Percentiles rank a stretch among this genome's conserved stretches.
These are phyloP conservation scores for Colletotrichum lupini DNA, from an alignment of 2,329 filamentous ascomycete species.

Conservation along the genomic window DNA sequence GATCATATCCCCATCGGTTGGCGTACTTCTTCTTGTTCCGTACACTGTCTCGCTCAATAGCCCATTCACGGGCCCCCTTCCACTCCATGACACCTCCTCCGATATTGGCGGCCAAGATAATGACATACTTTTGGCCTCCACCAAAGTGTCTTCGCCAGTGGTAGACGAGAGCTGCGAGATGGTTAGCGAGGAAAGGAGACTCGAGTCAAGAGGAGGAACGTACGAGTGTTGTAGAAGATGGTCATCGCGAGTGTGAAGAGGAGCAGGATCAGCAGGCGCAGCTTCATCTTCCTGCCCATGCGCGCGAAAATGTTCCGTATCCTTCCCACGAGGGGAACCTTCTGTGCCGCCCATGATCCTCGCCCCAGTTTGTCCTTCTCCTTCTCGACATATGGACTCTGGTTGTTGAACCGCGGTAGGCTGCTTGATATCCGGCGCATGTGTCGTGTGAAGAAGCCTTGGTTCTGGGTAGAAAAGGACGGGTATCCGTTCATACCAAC, in stretches of 20 bases:
- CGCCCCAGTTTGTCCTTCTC: conserved; percentile 83
- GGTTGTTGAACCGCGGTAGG: conserved; percentile 76
- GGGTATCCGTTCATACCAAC: conserved; percentile 80
- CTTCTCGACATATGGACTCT: conserved; percentile 74
- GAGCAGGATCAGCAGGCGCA: conserved; percentile 69
- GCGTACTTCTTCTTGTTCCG: conserved; percentile 94
- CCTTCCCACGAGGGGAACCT: conserved; percentile 58
- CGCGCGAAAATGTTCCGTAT: conserved; percentile 58
- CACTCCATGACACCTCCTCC: conserved; percentile 99
- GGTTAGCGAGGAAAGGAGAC: conserved; percentile 40
- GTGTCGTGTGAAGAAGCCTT: conserved; percentile 88
- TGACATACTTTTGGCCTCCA: conserved; percentile 90
- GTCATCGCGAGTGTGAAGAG: conserved; percentile 70
- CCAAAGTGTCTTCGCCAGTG: conserved; percentile 82
- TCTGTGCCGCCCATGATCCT: conserved; percentile 63
- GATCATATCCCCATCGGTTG: conserved; percentile 88
- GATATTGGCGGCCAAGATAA: conserved; percentile 92
- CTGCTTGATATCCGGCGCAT: conserved; percentile 84
- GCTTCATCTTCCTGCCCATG: conserved; percentile 73
- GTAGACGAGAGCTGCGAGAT: conserved; percentile 60
- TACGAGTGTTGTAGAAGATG: conserved; percentile 79
- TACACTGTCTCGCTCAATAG: conserved; percentile 95
- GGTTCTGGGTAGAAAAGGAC: conserved; percentile 82
- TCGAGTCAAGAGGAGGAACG: conserved; percentile 51
- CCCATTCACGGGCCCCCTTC: conserved; percentile 98